phyloP scores from a whole-genome alignment of 306 rosid species.

The Medicago ruthenica region DNA sequence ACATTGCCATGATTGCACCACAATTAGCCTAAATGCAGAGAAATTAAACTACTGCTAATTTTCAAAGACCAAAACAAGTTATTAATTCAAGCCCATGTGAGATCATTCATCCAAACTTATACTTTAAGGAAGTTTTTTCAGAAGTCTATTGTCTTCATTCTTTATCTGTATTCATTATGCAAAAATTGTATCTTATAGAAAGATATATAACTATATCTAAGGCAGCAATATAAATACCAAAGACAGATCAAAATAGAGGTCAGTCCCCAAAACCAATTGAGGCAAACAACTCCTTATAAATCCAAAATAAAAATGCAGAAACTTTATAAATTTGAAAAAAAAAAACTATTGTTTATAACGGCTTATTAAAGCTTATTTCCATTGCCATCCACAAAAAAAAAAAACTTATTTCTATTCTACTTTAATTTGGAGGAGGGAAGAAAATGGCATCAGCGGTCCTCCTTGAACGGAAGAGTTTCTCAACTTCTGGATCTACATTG shows the following conservation, averaged over 20 bases:
- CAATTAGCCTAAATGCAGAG: background rate
- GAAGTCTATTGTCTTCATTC: background rate
- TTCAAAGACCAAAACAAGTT: background rate
- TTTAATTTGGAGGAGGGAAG: conserved; percentile 76
- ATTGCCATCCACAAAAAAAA: background rate
- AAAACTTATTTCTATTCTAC: conserved; percentile 34
- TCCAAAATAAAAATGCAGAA: background rate
- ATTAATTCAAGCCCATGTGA: background rate
- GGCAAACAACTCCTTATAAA: background rate
- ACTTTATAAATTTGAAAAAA: background rate
- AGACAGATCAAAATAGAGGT: background rate
- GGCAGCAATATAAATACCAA: background rate
- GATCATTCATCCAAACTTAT: background rate
- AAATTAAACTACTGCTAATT: background rate
- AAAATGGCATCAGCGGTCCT: conserved; percentile 76
- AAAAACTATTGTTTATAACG: background rate
- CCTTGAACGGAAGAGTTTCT: conserved; percentile 74
- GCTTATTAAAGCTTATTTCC: background rate
- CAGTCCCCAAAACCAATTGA: background rate
- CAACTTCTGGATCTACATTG: conserved; percentile 67
- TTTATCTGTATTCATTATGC: background rate
- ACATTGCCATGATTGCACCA: background rate
- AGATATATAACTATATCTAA: background rate
- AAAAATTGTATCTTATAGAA: background rate
- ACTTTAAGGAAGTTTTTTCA: background rate